Base-by-base conservation (phyloP, 805 yeast genomes). In the Lipomyces sp. region DNA sequence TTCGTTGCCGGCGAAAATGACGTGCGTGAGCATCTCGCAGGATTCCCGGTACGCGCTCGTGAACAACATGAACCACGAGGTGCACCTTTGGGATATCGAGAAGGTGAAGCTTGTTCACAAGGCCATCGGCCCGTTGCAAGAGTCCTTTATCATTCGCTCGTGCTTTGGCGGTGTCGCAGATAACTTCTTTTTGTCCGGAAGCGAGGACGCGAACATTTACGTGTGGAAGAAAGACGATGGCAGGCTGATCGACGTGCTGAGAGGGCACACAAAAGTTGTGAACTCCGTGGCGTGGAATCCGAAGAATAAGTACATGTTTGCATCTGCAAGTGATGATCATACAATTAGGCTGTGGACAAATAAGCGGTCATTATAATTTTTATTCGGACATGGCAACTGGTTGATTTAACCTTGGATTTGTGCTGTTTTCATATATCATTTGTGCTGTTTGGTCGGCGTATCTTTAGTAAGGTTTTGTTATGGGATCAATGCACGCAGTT, bases 271-370 rank as follows among this genome's bases (percentile, higher is more conserved):
- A 10, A 80, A 80, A 0, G 70, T 80, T 52, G 85, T 91, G 57
- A 89, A 86, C 64, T 80, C 86, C 40, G 93, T 88, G 1, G 81
- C 83, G 52, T 88, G 93, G 90, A 82, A 80, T 58, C 76, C 80
- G 1, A 61, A 55, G 1, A 59, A 68, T 35, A 67, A 70, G 44
- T 61, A 66, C 11, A 69, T 82, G 67, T 82, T 90, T 79, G 93
- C 88, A 5, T 82, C 91, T 19, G 89, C 88, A 35, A 87, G 95
- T 14, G 96, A 89, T 66, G 96, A 90, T 65, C 75, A 78, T 18
- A 67, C 74, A 88, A 48, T 55, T 23, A 39, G 59, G 39, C 52
- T 55, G 10, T 55, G 59, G 59, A 45, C 55, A 14, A 55, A 39
- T 34, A n/a, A n/a, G n/a, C n/a, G n/a, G n/a, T n/a, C n/a, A n/a